Evolutionary conservation across 495 filamentous ascomycete genomes (phyloP), one percentile per base, ranked within the genome.

Genomic region (Neurospora sp.): DNA sequence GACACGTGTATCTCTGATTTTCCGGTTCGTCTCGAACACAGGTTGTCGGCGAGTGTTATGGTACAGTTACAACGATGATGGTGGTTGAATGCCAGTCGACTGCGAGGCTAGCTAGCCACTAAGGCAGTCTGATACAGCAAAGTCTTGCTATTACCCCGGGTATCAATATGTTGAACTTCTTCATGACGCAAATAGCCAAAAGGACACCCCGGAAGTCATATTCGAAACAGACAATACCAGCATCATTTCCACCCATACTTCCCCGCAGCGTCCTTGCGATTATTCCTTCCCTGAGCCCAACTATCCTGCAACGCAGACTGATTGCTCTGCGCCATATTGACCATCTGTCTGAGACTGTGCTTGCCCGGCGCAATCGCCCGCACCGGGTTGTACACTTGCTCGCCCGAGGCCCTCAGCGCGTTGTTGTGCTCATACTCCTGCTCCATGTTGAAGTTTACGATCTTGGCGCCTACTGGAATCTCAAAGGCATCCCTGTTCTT

Each of bases 391-490:
- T 95, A 93, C 72, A 89, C 88, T 27, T 86, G 84, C 75, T 91
- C 89, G 71, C 90, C 91, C 14, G 87, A 80, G 16, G 90, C 88
- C 3, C 94, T 89, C 40, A 96, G 81, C 69, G 83, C 83, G 81
- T 95, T 90, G 81, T 98, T 98, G 71, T 90, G 87, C 18, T 85
- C 88, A 82, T 98, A 98, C 81, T 98, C 94, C 70, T 82, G 79
- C 79, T 94, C 93, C 45, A 92, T 95, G 81, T 94, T 91, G 89
- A 98, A 97, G 72, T 89, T 91, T 68, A 93, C 82, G 9, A 97
- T 83, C 31, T 82, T 85, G 69, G 81, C 72, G 78, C 85, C 76
- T 76, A 78, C 37, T 27, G 76, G 39, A 68, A 80, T 8, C 82
- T 81, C 61, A 82, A 77, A 18, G 77, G 76, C 10, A 79, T 71